Evolutionary conservation across 371 early-diverging fungal species (phyloP), one percentile per base, ranked within the genome.

Genomic region (Vavraia culicis): DNA sequence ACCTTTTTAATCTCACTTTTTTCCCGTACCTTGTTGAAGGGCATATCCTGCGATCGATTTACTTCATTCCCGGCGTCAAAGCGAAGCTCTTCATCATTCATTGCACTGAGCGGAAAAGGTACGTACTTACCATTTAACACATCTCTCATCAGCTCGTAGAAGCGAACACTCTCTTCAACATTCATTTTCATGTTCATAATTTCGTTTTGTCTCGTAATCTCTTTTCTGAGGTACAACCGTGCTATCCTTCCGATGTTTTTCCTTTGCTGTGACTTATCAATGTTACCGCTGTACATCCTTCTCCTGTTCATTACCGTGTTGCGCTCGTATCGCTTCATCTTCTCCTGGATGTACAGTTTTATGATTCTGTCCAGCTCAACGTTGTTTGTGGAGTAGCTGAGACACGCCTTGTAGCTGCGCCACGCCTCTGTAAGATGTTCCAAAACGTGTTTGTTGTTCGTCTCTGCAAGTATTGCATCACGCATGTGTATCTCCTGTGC

Each of bases 321-420:
- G 33, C 81, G 81, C 1, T 88, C 88, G 90, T 93, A 94, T 90
- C 91, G 90, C 66, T 89, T 90, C 21, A 91, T 88, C 74, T 90
- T 94, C 47, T 83, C 76, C 69, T 88, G 85, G 63, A 94, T 84
- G 68, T 88, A 94, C 49, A 88, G 80, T 50, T 88, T 69, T 56
- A 94, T 88, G 82, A 94, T 84, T 71, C 86, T 87, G 64, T 89
- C 88, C 58, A 91, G 79, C 4, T 91, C 85, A n/a, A 76, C 77
- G 27, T 27, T 27, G 27, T 27, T 27, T 7, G 27, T 27, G 27
- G 27, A 27, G 27, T 27, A 27, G 27, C 27, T 27, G 27, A 27
- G 27, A 27, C 27, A 88, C 39, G 91, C 89, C 72, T 94, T 94
- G 88, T 88, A 90, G 66, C 81, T 78, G 49, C 84, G 72, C 98